phyloP scores from a whole-genome alignment of 495 filamentous ascomycete species.

The Lasiosphaeria ovina region DNA sequence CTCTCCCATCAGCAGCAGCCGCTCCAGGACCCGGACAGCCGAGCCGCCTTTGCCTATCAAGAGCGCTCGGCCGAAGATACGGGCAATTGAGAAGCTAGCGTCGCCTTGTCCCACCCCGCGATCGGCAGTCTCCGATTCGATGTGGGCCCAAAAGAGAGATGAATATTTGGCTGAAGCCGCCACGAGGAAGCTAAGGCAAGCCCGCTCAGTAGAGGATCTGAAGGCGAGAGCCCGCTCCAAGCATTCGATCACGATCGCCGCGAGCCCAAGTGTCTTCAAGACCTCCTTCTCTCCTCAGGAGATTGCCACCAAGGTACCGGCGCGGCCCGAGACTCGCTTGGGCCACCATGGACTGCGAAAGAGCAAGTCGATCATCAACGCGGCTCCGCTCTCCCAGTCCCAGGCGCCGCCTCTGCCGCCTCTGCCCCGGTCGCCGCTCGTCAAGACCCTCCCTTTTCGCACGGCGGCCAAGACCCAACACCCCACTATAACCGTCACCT shows the following conservation, averaged over 20 bases:
- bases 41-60: constrained; percentile 1
- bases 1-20: background rate
- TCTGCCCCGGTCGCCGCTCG: constrained; percentile 1
- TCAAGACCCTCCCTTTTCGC: background rate
- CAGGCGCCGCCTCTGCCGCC: constrained; percentile 5
- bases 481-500: background rate
- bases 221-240: background rate
- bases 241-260: constrained; percentile 25
- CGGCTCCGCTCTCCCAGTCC: constrained; percentile 7
- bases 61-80: constrained; percentile 2
- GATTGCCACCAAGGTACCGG: constrained; percentile 5
- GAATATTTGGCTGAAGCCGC: background rate
- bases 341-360: constrained; percentile 3
- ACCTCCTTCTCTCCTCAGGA: constrained; percentile 7
- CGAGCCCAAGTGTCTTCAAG: constrained; percentile 31
- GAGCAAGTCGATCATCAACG: constrained; percentile 10
- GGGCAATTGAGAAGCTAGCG: background rate
- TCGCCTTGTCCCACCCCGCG: background rate
- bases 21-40: background rate
- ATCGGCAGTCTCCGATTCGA: background rate
- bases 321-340: background rate
- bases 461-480: constrained; percentile 1
- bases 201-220: background rate
- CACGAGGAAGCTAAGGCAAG: constrained; percentile 2
- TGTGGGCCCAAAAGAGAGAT: background rate